Evolutionary conservation across 352 stramenopile species (phyloP).

Genomic region (Phytophthora pini): DNA sequence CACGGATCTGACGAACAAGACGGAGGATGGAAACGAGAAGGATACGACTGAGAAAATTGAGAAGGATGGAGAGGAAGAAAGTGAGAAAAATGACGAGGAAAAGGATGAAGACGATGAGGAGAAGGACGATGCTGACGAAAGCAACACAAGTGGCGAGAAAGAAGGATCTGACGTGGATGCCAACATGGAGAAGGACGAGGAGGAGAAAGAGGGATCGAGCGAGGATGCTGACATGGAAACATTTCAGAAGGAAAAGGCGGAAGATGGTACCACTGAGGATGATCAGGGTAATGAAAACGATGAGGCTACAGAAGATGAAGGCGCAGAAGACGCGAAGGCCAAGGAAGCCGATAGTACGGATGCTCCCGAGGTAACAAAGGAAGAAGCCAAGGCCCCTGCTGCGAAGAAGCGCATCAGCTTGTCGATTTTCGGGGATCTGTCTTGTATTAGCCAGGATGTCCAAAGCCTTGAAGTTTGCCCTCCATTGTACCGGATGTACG

Average conservation of each 20-base stretch:
- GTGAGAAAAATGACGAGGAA: not conserved
- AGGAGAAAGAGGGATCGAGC: conserved; percentile 5
- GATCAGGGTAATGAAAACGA: conserved; percentile 17
- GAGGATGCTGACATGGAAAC: conserved; percentile 9
- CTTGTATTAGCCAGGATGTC: conserved; percentile 66
- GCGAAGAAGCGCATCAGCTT: conserved; percentile 52
- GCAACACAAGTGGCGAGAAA: conserved; percentile 1
- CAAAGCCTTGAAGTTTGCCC: conserved; percentile 69
- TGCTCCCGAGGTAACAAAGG: conserved; percentile 1
- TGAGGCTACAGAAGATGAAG: not conserved
- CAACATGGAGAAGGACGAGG: conserved; percentile 5
- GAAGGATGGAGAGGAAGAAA: conserved; percentile 8
- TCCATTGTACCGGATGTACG: conserved; percentile 71
- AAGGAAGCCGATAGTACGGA: conserved; percentile 14
- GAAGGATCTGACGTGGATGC: conserved; percentile 4
- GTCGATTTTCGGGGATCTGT: conserved; percentile 51
- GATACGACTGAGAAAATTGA: conserved; percentile 6
- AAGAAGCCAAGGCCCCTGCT: conserved; percentile 11
- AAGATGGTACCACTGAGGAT: conserved; percentile 25
- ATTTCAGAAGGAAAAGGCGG: conserved; percentile 14
- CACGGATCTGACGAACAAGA: not conserved
- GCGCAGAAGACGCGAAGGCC: not conserved
- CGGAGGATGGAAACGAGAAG: not conserved
- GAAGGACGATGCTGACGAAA: not conserved
- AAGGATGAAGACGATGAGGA: not conserved